phyloP scores from a whole-genome alignment of 108 stramenopile species.

The Chaetoceros tenuissimus region DNA sequence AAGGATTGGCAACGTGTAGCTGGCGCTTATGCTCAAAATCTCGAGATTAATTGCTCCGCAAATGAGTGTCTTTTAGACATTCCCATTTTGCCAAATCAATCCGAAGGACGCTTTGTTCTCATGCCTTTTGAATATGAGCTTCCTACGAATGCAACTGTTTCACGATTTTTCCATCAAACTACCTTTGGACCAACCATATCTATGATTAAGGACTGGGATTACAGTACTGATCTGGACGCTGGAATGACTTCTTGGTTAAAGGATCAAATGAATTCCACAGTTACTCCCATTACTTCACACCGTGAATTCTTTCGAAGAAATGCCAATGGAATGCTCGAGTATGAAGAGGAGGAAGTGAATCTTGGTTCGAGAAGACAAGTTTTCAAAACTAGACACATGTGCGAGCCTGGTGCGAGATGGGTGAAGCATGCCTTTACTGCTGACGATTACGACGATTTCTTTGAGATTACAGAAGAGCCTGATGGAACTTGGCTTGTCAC shows the following conservation, averaged over 20 bases:
- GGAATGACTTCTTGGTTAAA: conserved; percentile 12
- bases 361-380: neutral
- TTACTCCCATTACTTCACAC: conserved; percentile 5
- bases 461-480: neutral
- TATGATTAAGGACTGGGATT: conserved; percentile 24
- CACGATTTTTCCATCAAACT: conserved; percentile 47
- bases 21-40: conserved; percentile 30
- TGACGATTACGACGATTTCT: neutral
- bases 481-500: neutral
- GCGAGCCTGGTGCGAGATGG: neutral
- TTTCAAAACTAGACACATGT: neutral
- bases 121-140: no score
- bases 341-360: neutral
- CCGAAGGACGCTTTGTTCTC: no score
- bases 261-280: conserved; percentile 10
- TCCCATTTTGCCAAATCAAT: no score
- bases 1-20: conserved; percentile 42
- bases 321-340: conserved; percentile 6
- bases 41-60: no score
- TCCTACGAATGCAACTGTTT: no score
- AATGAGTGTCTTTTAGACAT: no score
- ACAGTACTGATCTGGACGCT: no score
- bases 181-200: conserved; percentile 36
- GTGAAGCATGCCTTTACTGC: conserved; percentile 1
- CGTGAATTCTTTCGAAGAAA: conserved; percentile 12